These are phyloP conservation scores for Penicillium sp. DNA, from an alignment of 2,329 filamentous ascomycete genomes.

Conservation along the genomic window DNA sequence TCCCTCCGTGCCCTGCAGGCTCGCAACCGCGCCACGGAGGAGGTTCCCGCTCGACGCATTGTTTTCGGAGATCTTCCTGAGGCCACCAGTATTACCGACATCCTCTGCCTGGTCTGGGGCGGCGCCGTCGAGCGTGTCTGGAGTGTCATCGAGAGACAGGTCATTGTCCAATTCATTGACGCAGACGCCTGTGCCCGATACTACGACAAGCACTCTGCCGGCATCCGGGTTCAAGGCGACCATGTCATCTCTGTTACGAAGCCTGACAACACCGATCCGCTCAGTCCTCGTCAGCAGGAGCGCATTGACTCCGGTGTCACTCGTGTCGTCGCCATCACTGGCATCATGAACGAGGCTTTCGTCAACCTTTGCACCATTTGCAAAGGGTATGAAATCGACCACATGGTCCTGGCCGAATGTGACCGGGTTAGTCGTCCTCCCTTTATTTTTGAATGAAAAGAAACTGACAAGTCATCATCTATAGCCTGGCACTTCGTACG, in stretches of 20 bases:
- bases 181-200: constrained; percentile 33
- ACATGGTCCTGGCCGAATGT: background rate
- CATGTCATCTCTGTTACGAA: constrained; percentile 37
- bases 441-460: background rate
- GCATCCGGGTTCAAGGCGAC: constrained; percentile 30
- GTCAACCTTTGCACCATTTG: background rate
- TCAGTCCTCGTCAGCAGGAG: constrained; percentile 40
- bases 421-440: constrained; percentile 2
- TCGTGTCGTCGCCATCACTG: background rate
- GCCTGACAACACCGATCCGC: constrained; percentile 36
- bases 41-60: constrained; percentile 27
- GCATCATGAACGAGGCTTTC: background rate
- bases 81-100: constrained; percentile 27
- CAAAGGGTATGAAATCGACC: constrained; percentile 1
- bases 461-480: background rate
- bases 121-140: constrained; percentile 35
- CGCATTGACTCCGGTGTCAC: constrained; percentile 15
- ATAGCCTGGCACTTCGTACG: constrained; percentile 1
- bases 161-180: constrained; percentile 36
- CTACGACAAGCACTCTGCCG: constrained; percentile 34
- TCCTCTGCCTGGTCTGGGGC: constrained; percentile 38
- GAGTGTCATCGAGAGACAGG: constrained; percentile 19
- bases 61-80: constrained; percentile 36
- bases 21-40: background rate
- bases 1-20: background rate